Evolutionary conservation across 2,329 filamentous ascomycete species (phyloP), one percentile per base, ranked within the genome.

Genomic region (Botrytis galanthina): DNA sequence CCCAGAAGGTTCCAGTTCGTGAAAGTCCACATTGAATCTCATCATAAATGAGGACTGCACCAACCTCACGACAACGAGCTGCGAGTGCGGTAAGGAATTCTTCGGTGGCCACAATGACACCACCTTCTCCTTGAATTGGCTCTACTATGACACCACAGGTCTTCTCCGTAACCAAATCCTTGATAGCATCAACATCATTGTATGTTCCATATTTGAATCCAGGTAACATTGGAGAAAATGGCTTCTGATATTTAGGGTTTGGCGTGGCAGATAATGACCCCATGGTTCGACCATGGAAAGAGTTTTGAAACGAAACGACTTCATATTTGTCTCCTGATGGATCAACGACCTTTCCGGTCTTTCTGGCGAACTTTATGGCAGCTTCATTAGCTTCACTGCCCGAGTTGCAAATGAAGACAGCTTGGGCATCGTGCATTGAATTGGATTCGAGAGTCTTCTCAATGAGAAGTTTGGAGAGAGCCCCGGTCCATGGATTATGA

Each of bases 331-430:
- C 83, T 66, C 92, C 91, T 0, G 89, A 89, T 0, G 92, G 89
- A 76, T 94, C 91, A 42, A 91, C 79, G 16, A 89, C 85, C 82
- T 95, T 95, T 78, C 94, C 95, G 35, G 92, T 91, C 84, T 99
- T 99, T 78, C 96, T 90, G 32, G 95, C 93, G 80, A 99, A 98
- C 83, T 99, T 99, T 82, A 99, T 92, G 51, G 95, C 96, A 1
- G 95, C 96, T 84, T 99, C 96, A 83, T 99, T 99, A 81, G 96
- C 96, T 84, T 99, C 96, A 74, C 93, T 93, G 74, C 96, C 96
- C 6, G 95, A 98, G 85, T 99, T 99, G 86, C 94, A 97, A 77
- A 99, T 88, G 81, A 99, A 99, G 3, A 93, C 94, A 73, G 93
- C 89, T 32, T 88, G 86, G 29, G 92, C 94, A 80, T 92, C 89